Base-by-base conservation (phyloP, 1,284 basidiomycete species). In the Pascua sp. region DNA sequence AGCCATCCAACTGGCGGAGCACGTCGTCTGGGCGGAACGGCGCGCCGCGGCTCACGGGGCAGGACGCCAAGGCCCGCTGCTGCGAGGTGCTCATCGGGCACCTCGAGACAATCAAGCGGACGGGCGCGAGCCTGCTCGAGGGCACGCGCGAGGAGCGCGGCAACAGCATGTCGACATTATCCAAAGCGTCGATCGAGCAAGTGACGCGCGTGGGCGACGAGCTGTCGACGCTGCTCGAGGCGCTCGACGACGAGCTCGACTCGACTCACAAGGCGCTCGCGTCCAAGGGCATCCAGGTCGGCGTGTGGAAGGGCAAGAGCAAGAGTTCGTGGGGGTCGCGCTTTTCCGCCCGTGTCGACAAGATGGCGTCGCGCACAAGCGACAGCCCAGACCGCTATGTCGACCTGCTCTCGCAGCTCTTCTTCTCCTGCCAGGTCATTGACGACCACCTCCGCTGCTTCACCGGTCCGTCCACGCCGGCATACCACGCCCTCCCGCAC, bases 351-450 rank as follows among this genome's bases (percentile, higher is more conserved):
- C 85, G 86, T 64, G 83, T 96, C 65, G 92, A 96, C 77, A 90
- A 91, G 74, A 86, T 97, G 68, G 91, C 91, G 42, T 91, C 87
- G 63, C 89, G 87, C 57, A 94, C 90, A 68, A 81, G 91, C 53
- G 92, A 97, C 73, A 91, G 90, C 17, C 89, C 91, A 1, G 86
- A 88, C 4, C 83, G 83, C 13, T 97, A 98, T 73, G 88, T 93
- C 59, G 84, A 88, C 62, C 85, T 85, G 24, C 81, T 98, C 51
- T 82, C 83, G 55, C 84, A 83, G 67, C 81, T 96, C 16, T 93
- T 95, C 72, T 76, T 77, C 17, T 83, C 86, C 60, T 83, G 84
- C 3, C 91, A 95, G 68, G 79, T 90, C 13, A 82, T 97, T 38
- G 92, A 95, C 68, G 88, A 90, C 68, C 93, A 96, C 71, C 86